A percentile compares a stretch with the other conserved stretches of the same genome.
Conservation (phyloP, 1,139 yeast species). For the Citeromyces hawaiiensis region DNA sequence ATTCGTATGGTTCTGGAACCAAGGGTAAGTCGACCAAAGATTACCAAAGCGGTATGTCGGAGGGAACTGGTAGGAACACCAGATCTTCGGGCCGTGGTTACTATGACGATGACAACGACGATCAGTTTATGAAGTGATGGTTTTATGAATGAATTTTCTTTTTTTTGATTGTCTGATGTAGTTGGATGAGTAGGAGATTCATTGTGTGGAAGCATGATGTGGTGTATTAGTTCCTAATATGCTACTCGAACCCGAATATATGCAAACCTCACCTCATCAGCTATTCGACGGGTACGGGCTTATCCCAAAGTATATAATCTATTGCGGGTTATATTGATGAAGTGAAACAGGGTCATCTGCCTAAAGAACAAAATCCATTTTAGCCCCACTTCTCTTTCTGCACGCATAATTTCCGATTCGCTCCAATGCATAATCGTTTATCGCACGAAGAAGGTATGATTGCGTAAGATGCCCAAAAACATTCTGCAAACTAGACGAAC, state of each 20-base stretch:
- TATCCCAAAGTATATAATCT: too few relatives aligned
- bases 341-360: too few relatives aligned
- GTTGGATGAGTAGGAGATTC: too few relatives aligned
- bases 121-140: constrained; percentile 1
- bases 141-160: not conserved
- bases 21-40: not conserved
- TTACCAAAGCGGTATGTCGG: not conserved
- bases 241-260: too few relatives aligned
- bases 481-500: constrained; percentile 8
- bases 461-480: not conserved
- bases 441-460: not conserved
- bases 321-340: too few relatives aligned
- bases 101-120: not conserved
- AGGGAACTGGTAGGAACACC: not conserved
- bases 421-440: not conserved
- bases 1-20: not conserved
- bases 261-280: too few relatives aligned
- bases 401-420: too few relatives aligned
- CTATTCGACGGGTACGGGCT: too few relatives aligned
- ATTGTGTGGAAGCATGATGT: too few relatives aligned
- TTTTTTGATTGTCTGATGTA: not conserved
- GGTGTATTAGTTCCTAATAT: too few relatives aligned
- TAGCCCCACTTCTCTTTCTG: too few relatives aligned
- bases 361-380: too few relatives aligned
- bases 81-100: not conserved